These are phyloP conservation scores for Aphanocladium album DNA, from an alignment of 2,329 filamentous ascomycete species.

Conservation along the genomic window DNA sequence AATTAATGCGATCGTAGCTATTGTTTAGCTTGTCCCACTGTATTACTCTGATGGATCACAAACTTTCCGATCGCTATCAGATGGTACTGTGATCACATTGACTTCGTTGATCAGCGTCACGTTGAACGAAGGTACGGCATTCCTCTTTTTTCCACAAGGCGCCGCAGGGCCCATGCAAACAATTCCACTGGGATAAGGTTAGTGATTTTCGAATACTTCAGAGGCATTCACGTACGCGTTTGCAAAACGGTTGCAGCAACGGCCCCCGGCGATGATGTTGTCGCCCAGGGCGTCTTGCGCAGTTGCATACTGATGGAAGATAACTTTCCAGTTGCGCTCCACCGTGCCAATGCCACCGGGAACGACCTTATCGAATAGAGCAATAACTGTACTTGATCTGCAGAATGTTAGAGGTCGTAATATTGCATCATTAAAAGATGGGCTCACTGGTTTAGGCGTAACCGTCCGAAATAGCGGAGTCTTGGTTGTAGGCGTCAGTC, in stretches of 20 bases:
- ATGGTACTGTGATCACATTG: not conserved
- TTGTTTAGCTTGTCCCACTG: not conserved
- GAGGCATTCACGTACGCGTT: constrained; percentile 1
- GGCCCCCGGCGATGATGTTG: constrained; percentile 1
- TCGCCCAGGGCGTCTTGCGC: constrained; percentile 1
- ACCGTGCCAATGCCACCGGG: constrained; percentile 18
- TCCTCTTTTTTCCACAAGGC: constrained; percentile 7
- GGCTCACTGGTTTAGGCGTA: constrained; percentile 17
- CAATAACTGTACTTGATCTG: constrained; percentile 13
- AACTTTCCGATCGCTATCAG: not conserved
- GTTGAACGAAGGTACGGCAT: not conserved
- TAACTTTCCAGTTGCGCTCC: constrained; percentile 16
- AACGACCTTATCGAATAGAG: constrained; percentile 20
- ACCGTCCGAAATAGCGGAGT: constrained; percentile 13
- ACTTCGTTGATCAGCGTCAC: not conserved
- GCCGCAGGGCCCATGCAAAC: constrained; percentile 11
- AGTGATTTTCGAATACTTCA: not conserved
- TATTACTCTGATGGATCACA: not conserved
- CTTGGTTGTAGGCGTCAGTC: constrained; percentile 15
- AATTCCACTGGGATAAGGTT: not conserved
- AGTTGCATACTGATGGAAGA: constrained; percentile 9
- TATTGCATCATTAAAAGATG: not conserved
- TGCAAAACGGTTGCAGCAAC: constrained; percentile 4
- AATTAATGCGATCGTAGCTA: too few species aligned
- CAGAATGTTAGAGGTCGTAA: not conserved